These are phyloP conservation scores for Trypanosoma congolense DNA, from an alignment of 208 protist genomes.

Conservation along the genomic window DNA sequence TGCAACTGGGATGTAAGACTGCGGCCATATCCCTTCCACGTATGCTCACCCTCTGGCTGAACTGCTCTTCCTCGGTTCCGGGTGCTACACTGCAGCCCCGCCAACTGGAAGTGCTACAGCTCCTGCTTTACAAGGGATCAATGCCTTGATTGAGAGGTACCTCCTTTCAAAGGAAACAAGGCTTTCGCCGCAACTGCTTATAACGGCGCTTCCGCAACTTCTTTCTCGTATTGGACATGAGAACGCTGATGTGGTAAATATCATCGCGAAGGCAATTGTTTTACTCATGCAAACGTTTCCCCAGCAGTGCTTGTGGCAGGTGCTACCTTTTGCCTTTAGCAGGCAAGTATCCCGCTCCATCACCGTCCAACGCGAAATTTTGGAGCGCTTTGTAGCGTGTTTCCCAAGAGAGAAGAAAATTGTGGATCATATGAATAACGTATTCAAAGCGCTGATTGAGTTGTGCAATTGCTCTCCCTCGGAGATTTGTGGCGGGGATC, in stretches of 20 bases:
- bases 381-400: constrained; percentile 35
- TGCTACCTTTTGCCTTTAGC: constrained; percentile 74
- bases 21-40: constrained; percentile 91
- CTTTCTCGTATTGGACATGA: constrained; percentile 86
- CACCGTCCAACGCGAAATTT: constrained; percentile 42
- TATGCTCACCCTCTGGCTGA: constrained; percentile 94
- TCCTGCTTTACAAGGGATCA: constrained; percentile 21
- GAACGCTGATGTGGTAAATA: constrained; percentile 34
- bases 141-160: constrained; percentile 22
- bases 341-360: constrained; percentile 35
- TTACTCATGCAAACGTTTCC: constrained; percentile 67
- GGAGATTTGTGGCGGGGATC: constrained; percentile 27
- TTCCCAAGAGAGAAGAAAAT: constrained; percentile 25
- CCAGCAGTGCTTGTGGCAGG: constrained; percentile 85
- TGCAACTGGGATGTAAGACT: constrained; percentile 77
- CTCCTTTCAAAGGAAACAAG: constrained; percentile 20
- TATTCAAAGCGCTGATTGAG: constrained; percentile 71
- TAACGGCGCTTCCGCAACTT: constrained; percentile 83
- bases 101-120: constrained; percentile 17
- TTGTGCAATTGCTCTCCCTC: constrained; percentile 62
- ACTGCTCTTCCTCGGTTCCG: constrained; percentile 48
- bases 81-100: constrained; percentile 14
- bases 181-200: constrained; percentile 49
- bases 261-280: constrained; percentile 62
- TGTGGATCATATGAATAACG: constrained; percentile 37